phyloP scores from a whole-genome alignment of 768 basidiomycete genomes.

The Trametes coccinea region DNA sequence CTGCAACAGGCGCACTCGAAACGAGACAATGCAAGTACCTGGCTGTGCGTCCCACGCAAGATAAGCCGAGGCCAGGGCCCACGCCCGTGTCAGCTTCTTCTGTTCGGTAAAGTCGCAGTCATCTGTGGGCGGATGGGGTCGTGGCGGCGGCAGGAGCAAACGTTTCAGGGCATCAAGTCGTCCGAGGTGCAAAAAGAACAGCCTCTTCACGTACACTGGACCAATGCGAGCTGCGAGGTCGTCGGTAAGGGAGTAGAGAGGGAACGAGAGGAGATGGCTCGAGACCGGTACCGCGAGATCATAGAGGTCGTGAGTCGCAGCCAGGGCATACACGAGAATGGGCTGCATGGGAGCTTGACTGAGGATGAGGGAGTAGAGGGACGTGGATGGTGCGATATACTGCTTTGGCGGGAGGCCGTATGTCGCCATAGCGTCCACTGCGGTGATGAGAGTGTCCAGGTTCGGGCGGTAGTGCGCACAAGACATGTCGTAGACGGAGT shows the following conservation, averaged over 20 bases:
- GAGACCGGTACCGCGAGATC: slow-evolving; percentile 78
- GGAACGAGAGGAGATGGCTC: slow-evolving; percentile 70
- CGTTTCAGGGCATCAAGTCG: slow-evolving; percentile 81
- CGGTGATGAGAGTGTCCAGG: slow-evolving; percentile 54
- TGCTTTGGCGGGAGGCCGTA: slow-evolving; percentile 62
- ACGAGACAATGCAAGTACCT: slow-evolving; percentile 45
- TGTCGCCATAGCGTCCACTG: slow-evolving; percentile 54
- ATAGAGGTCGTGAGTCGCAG: slow-evolving; percentile 63
- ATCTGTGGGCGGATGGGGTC: slow-evolving; percentile 69
- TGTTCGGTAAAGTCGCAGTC: slow-evolving; percentile 73
- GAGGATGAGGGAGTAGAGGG: slow-evolving; percentile 61
- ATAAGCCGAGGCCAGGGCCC: slow-evolving; percentile 82
- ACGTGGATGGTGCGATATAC: slow-evolving; percentile 50
- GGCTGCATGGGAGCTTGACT: slow-evolving; percentile 68
- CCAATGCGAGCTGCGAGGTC: slow-evolving; percentile 70
- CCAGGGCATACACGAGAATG: slow-evolving; percentile 70
- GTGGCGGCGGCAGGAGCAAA: slow-evolving; percentile 71
- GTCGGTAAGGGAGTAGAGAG: slow-evolving; percentile 68
- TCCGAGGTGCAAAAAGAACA: slow-evolving; percentile 84
- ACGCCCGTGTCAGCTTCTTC: slow-evolving; percentile 77
- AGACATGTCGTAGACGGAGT: slow-evolving; percentile 69
- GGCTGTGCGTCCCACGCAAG: slow-evolving; percentile 83
- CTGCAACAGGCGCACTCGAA: background rate
- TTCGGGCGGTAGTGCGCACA: slow-evolving; percentile 75
- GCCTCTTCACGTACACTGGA: slow-evolving; percentile 72